Conservation (phyloP, 306 rosid genomes). For the Ceratonia siliqua region DNA sequence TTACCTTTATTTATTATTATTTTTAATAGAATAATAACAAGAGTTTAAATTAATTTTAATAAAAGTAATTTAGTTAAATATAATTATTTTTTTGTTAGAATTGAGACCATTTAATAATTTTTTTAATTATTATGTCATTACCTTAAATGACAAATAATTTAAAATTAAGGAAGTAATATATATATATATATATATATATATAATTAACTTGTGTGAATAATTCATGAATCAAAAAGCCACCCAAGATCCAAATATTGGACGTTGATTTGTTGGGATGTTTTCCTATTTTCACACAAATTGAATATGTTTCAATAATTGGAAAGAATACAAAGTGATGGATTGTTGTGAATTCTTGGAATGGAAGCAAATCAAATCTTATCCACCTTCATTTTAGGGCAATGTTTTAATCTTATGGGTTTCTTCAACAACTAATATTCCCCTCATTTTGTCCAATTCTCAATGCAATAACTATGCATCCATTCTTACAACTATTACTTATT, state of each 20-base stretch:
- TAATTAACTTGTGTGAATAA: no score
- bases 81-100: no score
- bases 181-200: no score
- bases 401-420: conserved; percentile 7
- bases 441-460: not conserved
- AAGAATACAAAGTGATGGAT: not conserved
- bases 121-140: no score
- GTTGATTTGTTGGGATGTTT: not conserved
- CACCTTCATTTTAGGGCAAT: not conserved
- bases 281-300: not conserved
- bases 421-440: conserved; percentile 34
- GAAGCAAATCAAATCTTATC: conserved; percentile 33
- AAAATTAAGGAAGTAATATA: no score
- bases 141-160: no score
- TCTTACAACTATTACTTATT: not conserved
- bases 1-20: no score
- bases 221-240: not conserved
- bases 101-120: no score
- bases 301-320: not conserved
- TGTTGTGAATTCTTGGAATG: not conserved
- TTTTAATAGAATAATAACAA: no score
- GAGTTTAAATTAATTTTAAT: no score
- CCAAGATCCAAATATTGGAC: not conserved
- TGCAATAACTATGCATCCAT: not conserved
- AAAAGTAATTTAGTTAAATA: no score